Evolutionary conservation across 768 basidiomycete species (phyloP), one percentile per base, ranked within the genome.

Genomic region (Sarcomyxa edulis): DNA sequence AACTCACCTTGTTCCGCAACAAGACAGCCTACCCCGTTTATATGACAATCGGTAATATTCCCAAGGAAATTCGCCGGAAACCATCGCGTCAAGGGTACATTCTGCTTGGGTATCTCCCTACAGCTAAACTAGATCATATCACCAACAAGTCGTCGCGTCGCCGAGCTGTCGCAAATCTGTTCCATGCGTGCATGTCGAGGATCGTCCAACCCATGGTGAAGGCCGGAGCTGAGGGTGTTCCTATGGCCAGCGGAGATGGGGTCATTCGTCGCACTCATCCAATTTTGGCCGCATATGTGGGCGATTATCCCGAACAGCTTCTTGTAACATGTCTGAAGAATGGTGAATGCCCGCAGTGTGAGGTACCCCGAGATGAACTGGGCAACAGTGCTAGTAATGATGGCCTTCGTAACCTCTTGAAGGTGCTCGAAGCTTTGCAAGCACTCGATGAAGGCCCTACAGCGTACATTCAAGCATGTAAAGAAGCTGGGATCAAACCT

Each of bases 11-110:
- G 3, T 66, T 71, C 39, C 44, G 58, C 5, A 57, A 68, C 40
- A 69, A 72, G 42, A 37, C 45, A 16, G 65, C 66, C 6, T 73
- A 68, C 48, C 72, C 72, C 0, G 57, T 74, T 0, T 76, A 76
- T 42, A 34, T 74, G 12, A 68, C 71, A 2, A 63, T 74, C 38
- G 71, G 69, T 0, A 73, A 72, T 38, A 53, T 74, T 5, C 54
- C 60, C 0, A 72, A 71, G 39, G 48, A 59, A 1, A 58, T 69
- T 11, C 58, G 58, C 1, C 48, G 61, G 1, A 56, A 69, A 39
- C 65, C 66, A 1, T 63, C 59, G 0, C 39, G 40, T 6, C 59
- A 55, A 6, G 66, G 51, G 0, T 50, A 58, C 1, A 44, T 71
- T 1, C 54, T 71, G 0, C 33, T 72, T 0, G 68, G 47, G 2